Percentiles rank a stretch among this genome's conserved stretches.
Conservation (phyloP, 371 early-diverging fungal genomes). For the Actinomortierella wolfii region DNA sequence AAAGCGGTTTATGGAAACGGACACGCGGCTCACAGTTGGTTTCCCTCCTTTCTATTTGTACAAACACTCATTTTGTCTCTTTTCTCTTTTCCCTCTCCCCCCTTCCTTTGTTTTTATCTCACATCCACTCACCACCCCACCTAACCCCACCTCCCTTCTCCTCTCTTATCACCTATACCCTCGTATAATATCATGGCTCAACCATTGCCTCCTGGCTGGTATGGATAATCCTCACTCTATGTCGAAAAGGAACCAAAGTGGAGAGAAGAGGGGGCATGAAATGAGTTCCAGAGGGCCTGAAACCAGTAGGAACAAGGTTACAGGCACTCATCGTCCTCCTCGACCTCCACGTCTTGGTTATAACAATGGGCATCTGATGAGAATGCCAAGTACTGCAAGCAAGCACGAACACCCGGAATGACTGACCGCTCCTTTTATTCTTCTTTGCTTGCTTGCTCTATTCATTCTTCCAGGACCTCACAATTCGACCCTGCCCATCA, state of each 20-base stretch:
- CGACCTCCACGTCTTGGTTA: no score
- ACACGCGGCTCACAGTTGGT: no score
- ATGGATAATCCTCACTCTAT: not conserved
- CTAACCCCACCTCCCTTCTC: not conserved
- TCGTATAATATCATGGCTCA: not conserved
- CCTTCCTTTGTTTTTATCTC: not conserved
- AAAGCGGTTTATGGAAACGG: no score
- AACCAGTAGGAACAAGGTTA: not conserved
- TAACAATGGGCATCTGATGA: no score
- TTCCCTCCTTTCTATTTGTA: no score
- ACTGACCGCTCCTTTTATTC: not conserved
- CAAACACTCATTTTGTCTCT: conserved; percentile 1
- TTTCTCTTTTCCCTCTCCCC: not conserved
- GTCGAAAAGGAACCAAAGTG: no score
- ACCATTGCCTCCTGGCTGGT: not conserved
- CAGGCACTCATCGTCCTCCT: not conserved
- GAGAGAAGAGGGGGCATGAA: conserved; percentile 32
- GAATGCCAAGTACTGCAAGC: no score
- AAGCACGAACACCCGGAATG: not conserved
- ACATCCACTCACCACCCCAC: not conserved
- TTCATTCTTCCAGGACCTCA: conserved; percentile 19
- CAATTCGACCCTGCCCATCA: conserved; percentile 37
- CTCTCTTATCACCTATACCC: not conserved
- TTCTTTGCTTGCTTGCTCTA: not conserved
- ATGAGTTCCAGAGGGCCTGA: not conserved